phyloP scores from a whole-genome alignment of 2,329 filamentous ascomycete genomes.

The Scedosporium aurantiacum region DNA sequence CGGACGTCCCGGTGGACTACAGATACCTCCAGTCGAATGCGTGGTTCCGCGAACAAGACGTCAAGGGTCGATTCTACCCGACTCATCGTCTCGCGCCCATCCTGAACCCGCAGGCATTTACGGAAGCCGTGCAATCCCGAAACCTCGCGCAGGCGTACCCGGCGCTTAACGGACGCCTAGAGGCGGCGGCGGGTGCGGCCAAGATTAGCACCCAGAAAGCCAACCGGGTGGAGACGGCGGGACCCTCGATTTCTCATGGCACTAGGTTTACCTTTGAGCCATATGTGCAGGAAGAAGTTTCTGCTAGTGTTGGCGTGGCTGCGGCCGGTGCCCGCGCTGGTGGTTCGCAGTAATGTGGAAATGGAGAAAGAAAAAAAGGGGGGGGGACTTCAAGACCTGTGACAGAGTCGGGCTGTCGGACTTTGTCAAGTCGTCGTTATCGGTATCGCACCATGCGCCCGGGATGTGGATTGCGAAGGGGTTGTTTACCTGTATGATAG shows the following conservation, averaged over 20 bases:
- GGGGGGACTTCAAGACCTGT: background rate
- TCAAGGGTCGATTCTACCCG: constrained; percentile 48
- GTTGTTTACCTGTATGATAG: too few species aligned
- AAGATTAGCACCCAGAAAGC: constrained; percentile 25
- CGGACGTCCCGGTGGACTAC: constrained; percentile 19
- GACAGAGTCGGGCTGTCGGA: too few species aligned
- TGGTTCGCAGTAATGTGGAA: background rate
- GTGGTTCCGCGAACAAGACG: constrained; percentile 33
- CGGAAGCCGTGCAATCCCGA: constrained; percentile 19
- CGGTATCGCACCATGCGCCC: too few species aligned
- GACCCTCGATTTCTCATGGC: constrained; percentile 24
- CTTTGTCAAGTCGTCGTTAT: too few species aligned
- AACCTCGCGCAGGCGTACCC: constrained; percentile 18
- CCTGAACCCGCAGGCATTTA: constrained; percentile 28
- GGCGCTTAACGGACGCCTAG: constrained; percentile 42
- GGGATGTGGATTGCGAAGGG: too few species aligned
- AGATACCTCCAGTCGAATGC: constrained; percentile 32
- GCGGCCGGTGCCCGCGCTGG: background rate
- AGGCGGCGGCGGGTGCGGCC: constrained; percentile 22
- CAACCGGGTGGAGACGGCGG: constrained; percentile 31
- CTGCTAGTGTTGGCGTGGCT: background rate
- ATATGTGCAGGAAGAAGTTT: constrained; percentile 23
- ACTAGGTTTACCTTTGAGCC: constrained; percentile 16
- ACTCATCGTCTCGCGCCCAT: constrained; percentile 41
- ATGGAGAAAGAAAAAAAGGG: background rate